phyloP scores from a whole-genome alignment of 345 rosid species.

The Geranium rotundifolium region DNA sequence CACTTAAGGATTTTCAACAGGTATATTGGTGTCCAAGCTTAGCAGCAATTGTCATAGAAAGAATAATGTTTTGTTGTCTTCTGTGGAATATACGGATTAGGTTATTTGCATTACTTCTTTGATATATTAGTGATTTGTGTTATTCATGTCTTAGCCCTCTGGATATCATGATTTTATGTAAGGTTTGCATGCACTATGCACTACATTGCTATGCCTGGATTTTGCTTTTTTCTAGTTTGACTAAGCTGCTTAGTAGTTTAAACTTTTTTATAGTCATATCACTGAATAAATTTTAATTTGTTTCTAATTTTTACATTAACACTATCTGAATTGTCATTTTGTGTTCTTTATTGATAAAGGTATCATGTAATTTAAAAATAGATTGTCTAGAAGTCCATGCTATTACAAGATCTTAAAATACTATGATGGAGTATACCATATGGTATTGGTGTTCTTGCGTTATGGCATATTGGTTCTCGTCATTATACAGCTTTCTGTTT shows the following conservation, averaged over 20 bases:
- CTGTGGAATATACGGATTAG: background rate
- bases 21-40: background rate
- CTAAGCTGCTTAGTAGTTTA: background rate
- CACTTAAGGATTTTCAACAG: slow-evolving; percentile 4
- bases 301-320: background rate
- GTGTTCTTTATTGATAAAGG: background rate
- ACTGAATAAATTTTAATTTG: too few species aligned
- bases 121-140: background rate
- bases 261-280: background rate
- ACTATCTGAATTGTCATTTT: background rate
- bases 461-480: too few species aligned
- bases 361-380: background rate
- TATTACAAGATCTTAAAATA: background rate
- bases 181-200: background rate
- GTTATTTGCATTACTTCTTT: background rate
- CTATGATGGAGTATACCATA: background rate
- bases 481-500: background rate
- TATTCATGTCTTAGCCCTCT: background rate
- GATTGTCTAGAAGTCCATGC: background rate
- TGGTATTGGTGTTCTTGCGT: background rate
- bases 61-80: background rate
- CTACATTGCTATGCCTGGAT: background rate
- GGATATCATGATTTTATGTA: background rate
- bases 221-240: background rate
- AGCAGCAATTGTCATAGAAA: background rate